Percentiles rank a stretch among this genome's conserved stretches.
Evolutionary conservation across 257 asterid species (phyloP).

Genomic region (Lavandula angustifolia): DNA sequence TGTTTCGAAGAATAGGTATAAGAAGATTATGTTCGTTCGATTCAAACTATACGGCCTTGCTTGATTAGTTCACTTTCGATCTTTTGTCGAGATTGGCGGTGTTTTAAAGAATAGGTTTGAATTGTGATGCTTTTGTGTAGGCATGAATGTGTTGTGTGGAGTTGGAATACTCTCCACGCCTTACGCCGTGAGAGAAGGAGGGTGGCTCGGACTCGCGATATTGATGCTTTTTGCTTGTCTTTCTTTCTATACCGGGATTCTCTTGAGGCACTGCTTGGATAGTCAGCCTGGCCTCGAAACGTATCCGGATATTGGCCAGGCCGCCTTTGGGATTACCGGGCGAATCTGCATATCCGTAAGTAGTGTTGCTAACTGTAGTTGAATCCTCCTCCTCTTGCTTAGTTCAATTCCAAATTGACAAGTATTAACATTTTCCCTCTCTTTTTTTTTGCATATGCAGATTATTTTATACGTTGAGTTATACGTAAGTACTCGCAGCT

Average conservation of each 20-base stretch:
- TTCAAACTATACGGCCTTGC: conserved; percentile 12
- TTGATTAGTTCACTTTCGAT: no score
- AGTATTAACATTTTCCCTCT: conserved; percentile 17
- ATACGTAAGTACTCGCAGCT: conserved; percentile 66
- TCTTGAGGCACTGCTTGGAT: conserved; percentile 76
- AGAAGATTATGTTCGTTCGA: not conserved
- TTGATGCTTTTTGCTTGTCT: conserved; percentile 65
- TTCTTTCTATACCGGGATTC: conserved; percentile 87
- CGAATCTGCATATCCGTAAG: conserved; percentile 81
- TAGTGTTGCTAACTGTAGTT: conserved; percentile 5
- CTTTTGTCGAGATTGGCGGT: no score
- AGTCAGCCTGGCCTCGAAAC: conserved; percentile 95
- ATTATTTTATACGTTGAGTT: conserved; percentile 78
- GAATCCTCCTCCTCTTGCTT: not conserved
- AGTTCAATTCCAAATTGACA: not conserved
- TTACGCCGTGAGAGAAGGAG: conserved; percentile 87
- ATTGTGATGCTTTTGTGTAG: conserved; percentile 38
- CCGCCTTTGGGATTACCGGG: conserved; percentile 84
- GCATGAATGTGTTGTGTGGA: conserved; percentile 89
- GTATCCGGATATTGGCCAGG: conserved; percentile 97
- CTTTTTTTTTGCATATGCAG: conserved; percentile 56
- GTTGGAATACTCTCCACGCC: conserved; percentile 97
- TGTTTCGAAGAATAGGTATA: no score
- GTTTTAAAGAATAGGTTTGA: not conserved
- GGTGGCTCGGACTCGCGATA: conserved; percentile 82